Percentiles rank a stretch among this genome's conserved stretches.
These are phyloP conservation scores for Venustampulla echinocandica DNA, from an alignment of 495 filamentous ascomycete genomes.

Conservation along the genomic window DNA sequence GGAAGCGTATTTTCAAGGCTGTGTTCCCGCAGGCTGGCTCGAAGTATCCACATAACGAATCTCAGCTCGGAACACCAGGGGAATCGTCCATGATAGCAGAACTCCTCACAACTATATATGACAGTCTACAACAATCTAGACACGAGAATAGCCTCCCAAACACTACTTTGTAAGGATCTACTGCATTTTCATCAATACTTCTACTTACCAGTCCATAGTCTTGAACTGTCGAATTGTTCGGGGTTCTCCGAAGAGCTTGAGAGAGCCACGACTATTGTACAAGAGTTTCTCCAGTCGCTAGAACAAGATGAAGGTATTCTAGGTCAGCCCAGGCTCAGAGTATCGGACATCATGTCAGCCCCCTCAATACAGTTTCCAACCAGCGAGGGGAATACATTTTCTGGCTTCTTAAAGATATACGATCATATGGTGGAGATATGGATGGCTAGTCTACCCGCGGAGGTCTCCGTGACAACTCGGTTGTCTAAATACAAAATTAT, in stretches of 20 bases:
- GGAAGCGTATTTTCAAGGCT: conserved; percentile 5
- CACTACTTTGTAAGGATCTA: neutral
- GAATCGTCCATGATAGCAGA: neutral
- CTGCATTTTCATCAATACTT: neutral
- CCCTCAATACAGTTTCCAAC: conserved; percentile 5
- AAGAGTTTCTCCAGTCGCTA: conserved; percentile 11
- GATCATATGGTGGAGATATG: conserved; percentile 17
- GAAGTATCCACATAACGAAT: too few species aligned
- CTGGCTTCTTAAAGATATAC: conserved; percentile 15
- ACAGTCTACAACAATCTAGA: conserved; percentile 5
- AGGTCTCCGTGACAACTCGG: conserved; percentile 7
- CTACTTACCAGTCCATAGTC: conserved; percentile 2
- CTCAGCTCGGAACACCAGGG: neutral
- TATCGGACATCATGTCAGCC: conserved; percentile 8
- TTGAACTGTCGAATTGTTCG: conserved; percentile 7
- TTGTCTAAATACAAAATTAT: conserved; percentile 20
- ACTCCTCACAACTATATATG: conserved; percentile 2
- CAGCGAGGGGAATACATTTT: neutral
- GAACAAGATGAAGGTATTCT: conserved; percentile 3
- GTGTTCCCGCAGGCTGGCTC: neutral
- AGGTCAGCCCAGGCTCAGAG: conserved; percentile 2
- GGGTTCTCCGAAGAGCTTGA: conserved; percentile 19
- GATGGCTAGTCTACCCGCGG: conserved; percentile 15
- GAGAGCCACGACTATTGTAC: conserved; percentile 2
- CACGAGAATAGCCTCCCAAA: conserved; percentile 6